A percentile compares a stretch with the other conserved stretches of the same genome.
These are phyloP conservation scores for Naematelia encephala DNA, from an alignment of 768 basidiomycete species.

Conservation along the genomic window DNA sequence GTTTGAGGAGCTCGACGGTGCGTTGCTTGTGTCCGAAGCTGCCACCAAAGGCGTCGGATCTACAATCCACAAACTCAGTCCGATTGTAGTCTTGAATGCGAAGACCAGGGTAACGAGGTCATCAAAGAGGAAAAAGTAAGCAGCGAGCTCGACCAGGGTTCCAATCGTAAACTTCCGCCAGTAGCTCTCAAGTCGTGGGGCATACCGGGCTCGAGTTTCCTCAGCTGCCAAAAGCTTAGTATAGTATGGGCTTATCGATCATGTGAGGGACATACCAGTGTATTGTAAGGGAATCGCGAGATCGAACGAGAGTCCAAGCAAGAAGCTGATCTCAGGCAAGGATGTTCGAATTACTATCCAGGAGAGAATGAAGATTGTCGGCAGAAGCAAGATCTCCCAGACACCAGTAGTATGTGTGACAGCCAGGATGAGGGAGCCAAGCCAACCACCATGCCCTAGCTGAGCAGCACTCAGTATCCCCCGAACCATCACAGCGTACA, in stretches of 20 bases:
- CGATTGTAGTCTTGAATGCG: conserved; percentile 32
- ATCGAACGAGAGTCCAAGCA: conserved; percentile 21
- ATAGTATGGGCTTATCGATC: too few relatives aligned
- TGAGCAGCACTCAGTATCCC: neutral
- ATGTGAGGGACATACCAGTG: conserved; percentile 10
- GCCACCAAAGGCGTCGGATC: neutral
- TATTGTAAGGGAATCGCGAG: conserved; percentile 26
- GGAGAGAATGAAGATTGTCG: conserved; percentile 10
- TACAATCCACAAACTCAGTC: conserved; percentile 24
- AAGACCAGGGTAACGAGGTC: conserved; percentile 35
- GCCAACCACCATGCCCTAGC: conserved; percentile 16
- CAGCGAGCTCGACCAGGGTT: conserved; percentile 14
- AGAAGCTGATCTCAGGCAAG: conserved; percentile 8
- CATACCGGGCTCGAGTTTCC: conserved; percentile 1
- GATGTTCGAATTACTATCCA: conserved; percentile 18
- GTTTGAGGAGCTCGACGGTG: neutral
- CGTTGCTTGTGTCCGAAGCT: too few relatives aligned
- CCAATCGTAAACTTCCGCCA: conserved; percentile 32
- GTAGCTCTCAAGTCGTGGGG: conserved; percentile 26
- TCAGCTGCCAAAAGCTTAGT: too few relatives aligned
- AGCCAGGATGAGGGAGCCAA: conserved; percentile 13
- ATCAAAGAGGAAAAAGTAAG: conserved; percentile 31
- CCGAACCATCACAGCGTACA: neutral
- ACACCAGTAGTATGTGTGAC: conserved; percentile 12
- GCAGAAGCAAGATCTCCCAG: conserved; percentile 23